Evolutionary conservation across 106 monocot genomes (phyloP).

Genomic region (Acorus gramineus): DNA sequence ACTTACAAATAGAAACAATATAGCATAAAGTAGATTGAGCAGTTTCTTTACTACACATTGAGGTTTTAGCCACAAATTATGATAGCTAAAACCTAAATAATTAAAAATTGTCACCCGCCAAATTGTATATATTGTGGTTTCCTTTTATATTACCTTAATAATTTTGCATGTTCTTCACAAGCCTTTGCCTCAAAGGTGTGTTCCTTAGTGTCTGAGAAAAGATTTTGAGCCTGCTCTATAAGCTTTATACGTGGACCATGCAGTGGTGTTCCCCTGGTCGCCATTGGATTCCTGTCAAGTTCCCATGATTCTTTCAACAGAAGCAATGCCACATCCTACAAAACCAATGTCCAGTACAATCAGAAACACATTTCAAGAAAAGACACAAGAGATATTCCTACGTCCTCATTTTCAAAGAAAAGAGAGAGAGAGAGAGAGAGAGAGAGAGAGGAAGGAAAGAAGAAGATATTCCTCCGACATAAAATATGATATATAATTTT

Average conservation of each 20-base stretch:
- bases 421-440: no score
- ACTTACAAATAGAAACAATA: no score
- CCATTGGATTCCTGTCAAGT: constrained; percentile 79
- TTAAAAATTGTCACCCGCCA: no score
- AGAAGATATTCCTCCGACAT: no score
- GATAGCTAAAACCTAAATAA: no score
- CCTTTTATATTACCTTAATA: constrained; percentile 51
- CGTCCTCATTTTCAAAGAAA: neutral
- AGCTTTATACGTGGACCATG: constrained; percentile 82
- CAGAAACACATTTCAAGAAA: neutral
- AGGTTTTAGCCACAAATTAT: no score
- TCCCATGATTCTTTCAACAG: constrained; percentile 87
- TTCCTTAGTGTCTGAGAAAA: constrained; percentile 87
- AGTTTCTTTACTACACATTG: no score
- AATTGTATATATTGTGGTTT: no score
- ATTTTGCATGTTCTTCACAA: constrained; percentile 90
- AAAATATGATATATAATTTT: no score
- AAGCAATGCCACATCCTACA: constrained; percentile 82
- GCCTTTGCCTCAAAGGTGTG: constrained; percentile 86
- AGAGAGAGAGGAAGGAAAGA: no score
- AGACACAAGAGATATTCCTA: neutral
- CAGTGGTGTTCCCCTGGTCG: constrained; percentile 86
- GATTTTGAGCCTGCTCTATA: constrained; percentile 80
- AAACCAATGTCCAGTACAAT: constrained; percentile 6
- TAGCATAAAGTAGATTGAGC: no score